These are phyloP conservation scores for Saxophila tyrrhenica DNA, from an alignment of 495 filamentous ascomycete genomes.

Conservation along the genomic window DNA sequence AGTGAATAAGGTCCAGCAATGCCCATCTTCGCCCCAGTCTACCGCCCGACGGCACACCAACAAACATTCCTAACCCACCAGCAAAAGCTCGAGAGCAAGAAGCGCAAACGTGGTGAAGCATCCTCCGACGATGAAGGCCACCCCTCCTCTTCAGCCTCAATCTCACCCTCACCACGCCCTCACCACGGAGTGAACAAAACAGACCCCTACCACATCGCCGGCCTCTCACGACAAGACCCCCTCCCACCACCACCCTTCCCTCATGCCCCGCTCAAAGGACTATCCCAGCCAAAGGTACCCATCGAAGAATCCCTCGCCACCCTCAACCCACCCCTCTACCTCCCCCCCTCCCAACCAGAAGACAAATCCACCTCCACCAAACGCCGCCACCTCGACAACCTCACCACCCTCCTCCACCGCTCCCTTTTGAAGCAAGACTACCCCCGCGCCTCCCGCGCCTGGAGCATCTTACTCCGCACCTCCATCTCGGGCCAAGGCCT, in stretches of 20 bases:
- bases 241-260: conserved; percentile 30
- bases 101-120: conserved; percentile 19
- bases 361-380: conserved; percentile 23
- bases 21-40: conserved; percentile 1
- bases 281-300: neutral
- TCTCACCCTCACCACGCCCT: neutral
- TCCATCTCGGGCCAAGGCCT: conserved; percentile 39
- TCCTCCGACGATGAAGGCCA: conserved; percentile 2
- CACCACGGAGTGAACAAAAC: conserved; percentile 5
- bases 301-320: conserved; percentile 10
- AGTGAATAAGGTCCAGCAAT: neutral
- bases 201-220: conserved; percentile 19
- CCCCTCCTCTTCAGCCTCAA: too few species aligned
- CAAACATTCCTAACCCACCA: conserved; percentile 15
- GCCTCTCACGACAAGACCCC: conserved; percentile 2
- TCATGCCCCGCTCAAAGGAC: conserved; percentile 15
- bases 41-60: conserved; percentile 3
- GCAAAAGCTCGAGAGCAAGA: conserved; percentile 16
- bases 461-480: conserved; percentile 51
- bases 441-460: conserved; percentile 50
- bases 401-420: conserved; percentile 51
- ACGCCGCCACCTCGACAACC: conserved; percentile 46
- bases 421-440: conserved; percentile 51
- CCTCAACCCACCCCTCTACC: conserved; percentile 21
- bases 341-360: neutral